Evolutionary conservation across 164 flowering plant species (phyloP).

Genomic region (Umbellularia californica): DNA sequence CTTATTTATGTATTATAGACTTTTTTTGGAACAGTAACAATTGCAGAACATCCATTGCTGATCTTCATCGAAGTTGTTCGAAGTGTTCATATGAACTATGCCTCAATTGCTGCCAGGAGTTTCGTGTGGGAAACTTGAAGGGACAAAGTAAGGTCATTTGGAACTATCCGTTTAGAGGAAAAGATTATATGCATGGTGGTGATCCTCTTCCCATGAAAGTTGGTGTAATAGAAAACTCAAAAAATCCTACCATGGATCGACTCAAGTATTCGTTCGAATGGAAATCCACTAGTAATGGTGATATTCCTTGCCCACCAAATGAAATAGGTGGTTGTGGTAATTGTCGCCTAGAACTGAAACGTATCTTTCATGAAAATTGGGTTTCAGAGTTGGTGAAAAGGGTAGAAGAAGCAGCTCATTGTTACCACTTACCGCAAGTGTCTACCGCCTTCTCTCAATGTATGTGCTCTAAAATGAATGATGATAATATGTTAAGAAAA

Average conservation of each 20-base stretch:
- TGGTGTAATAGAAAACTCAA: constrained; percentile 14
- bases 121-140: constrained; percentile 26
- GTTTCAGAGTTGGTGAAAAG: constrained; percentile 46
- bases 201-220: constrained; percentile 3
- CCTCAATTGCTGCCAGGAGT: constrained; percentile 58
- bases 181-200: constrained; percentile 19
- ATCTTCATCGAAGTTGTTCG: constrained; percentile 70
- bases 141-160: constrained; percentile 17
- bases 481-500: constrained; percentile 24
- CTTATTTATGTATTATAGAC: neutral
- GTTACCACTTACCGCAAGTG: constrained; percentile 44
- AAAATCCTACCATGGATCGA: constrained; percentile 3
- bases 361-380: constrained; percentile 54
- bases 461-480: constrained; percentile 29
- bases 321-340: constrained; percentile 67
- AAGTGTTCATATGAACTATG: constrained; percentile 70
- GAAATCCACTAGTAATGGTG: constrained; percentile 27
- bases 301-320: constrained; percentile 53
- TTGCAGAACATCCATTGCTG: constrained; percentile 52
- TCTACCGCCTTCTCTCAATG: constrained; percentile 37
- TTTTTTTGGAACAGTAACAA: constrained; percentile 42
- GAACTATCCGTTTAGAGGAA: constrained; percentile 21
- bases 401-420: constrained; percentile 55
- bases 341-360: constrained; percentile 44
- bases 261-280: constrained; percentile 12